These are phyloP conservation scores for Corymbia citriodora DNA, from an alignment of 441 rosid genomes.

Conservation along the genomic window DNA sequence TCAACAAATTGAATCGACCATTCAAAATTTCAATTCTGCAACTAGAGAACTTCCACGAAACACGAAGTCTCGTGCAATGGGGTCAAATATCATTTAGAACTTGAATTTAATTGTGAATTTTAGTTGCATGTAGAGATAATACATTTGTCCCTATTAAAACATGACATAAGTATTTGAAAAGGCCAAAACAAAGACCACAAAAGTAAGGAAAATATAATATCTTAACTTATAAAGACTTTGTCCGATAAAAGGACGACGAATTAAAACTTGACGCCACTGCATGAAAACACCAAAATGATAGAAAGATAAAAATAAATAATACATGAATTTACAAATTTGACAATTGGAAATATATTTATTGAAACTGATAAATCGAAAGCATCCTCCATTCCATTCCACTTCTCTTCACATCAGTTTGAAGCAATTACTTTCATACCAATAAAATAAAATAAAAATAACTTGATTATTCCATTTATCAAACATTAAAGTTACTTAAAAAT, in stretches of 20 bases:
- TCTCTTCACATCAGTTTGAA: neutral
- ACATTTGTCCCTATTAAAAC: neutral
- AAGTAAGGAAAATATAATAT: neutral
- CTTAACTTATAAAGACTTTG: neutral
- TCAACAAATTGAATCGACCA: neutral
- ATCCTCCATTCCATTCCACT: neutral
- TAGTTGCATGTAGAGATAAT: neutral
- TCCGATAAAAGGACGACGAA: neutral
- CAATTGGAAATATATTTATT: no score
- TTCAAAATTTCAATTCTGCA: neutral
- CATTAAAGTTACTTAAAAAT: neutral
- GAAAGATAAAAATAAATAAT: neutral
- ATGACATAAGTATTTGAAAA: neutral
- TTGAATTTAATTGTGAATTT: neutral
- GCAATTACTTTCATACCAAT: neutral
- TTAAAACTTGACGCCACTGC: neutral
- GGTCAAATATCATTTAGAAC: neutral
- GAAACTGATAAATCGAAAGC: no score
- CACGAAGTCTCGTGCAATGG: neutral
- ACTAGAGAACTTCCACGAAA: neutral
- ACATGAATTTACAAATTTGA: neutral
- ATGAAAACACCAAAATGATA: neutral
- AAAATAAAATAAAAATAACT: neutral
- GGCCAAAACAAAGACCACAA: neutral
- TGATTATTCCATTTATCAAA: neutral